phyloP scores from a whole-genome alignment of 164 flowering plant species.

The Chloranthus sessilifolius region DNA sequence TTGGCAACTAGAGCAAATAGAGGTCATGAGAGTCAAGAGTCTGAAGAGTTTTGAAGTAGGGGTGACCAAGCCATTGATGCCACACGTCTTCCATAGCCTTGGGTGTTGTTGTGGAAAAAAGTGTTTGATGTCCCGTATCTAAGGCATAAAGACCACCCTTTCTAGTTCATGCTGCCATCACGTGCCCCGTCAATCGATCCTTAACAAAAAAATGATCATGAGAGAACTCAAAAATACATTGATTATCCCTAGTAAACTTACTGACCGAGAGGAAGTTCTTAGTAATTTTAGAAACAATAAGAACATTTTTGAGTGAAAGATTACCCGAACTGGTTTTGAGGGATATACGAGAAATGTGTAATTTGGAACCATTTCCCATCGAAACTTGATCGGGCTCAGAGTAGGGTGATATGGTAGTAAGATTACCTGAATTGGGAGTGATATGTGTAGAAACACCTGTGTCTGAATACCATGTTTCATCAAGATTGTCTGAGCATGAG shows the following conservation, averaged over 20 bases:
- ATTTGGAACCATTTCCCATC: neutral
- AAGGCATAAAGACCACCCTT: neutral
- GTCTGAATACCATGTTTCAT: neutral
- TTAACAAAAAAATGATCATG: neutral
- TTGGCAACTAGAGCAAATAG: neutral
- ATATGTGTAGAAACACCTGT: neutral
- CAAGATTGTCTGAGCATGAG: neutral
- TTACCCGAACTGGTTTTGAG: neutral
- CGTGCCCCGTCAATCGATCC: neutral
- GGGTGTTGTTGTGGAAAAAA: neutral
- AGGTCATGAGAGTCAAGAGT: neutral
- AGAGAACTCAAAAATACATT: neutral
- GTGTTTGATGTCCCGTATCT: neutral
- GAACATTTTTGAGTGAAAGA: neutral
- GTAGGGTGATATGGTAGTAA: neutral
- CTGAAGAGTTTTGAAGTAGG: neutral
- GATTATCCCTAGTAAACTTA: neutral
- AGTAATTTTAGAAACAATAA: neutral
- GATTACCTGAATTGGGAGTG: neutral
- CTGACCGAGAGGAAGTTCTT: neutral
- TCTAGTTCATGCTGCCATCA: neutral
- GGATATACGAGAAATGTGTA: neutral
- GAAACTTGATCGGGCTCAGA: neutral
- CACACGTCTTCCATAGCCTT: neutral
- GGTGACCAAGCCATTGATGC: neutral